Evolutionary conservation across 2,329 filamentous ascomycete species (phyloP), one percentile per base, ranked within the genome.

Genomic region (Penicillium sp.): DNA sequence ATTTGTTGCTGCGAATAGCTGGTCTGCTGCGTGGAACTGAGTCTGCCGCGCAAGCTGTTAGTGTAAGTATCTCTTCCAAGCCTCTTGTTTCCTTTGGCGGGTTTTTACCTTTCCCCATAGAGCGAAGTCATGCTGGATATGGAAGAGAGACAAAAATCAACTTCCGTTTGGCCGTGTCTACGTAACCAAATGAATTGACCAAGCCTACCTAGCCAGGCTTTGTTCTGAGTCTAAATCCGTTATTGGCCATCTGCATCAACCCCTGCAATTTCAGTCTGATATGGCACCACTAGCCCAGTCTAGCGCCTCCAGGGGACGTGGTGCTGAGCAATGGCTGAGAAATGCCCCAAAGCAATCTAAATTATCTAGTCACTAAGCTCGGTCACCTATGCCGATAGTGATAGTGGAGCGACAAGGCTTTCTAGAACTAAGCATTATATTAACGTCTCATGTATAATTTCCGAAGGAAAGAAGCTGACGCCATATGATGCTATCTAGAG

Each of bases 401-500:
- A 40, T n/a, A 44, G 48, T 52, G 55, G 55, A 52, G n/a, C n/a
- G 27, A 11, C 14, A n/a, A 23, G 31, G 5, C 31, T 26, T 56
- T 51, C 46, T 43, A 53, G 42, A 58, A 51, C 22, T n/a, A 26
- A 22, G 9, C 27, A 43, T 33, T 49, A 44, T 53, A 42, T 49
- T 48, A 37, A 37, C 42, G 20, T 40, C 37, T 5, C 23, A 40
- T 49, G 11, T 15, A 35, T 26, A 49, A 48, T 53, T 31, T 43
- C 51, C 51, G 51, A 53, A 35, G 23, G 29, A 27, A n/a, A n/a
- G n/a, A n/a, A n/a, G n/a, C n/a, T 12, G 2, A 11, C 33, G 26
- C 25, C 22, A 27, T 27, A 22, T 22, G 18, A 22, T 26, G 18
- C 22, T 18, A 44, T 46, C 18, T 33, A 31, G n/a, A 27, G 43